Evolutionary conservation across 2,329 filamentous ascomycete species (phyloP), one percentile per base, ranked within the genome.

Genomic region (Aspergillus sp.): DNA sequence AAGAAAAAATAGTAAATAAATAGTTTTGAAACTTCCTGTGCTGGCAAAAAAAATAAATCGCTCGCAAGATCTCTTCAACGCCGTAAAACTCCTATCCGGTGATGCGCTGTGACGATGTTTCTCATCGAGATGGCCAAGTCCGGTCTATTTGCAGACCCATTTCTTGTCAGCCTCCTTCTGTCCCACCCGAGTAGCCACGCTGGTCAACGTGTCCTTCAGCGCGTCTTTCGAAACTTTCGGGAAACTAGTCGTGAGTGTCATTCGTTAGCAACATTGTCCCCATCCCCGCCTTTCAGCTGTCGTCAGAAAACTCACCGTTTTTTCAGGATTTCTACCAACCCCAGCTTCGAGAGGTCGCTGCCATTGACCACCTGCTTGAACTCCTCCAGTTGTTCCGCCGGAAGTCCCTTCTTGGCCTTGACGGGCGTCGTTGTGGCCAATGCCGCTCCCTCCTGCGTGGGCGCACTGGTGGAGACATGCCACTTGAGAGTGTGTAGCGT

Each of bases 281-380:
- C 10, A 24, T 9, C 22, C 11, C 18, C 11, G 18, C 45, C 45
- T 24, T 46, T 46, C 42, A 20, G 42, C 51, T 6, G 9, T n/a
- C 20, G 22, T 31, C 5, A 18, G 14, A 51, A 29, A 51, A 29
- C 79, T 60, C 74, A 85, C 79, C 86, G 82, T 70, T 89, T 88
- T 74, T 92, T 91, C 61, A 96, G 75, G 5, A 89, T 82, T 73
- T 94, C 91, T 9, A 91, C 81, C 66, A 95, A 77, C 7, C 90
- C 91, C 1, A 87, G 75, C 76, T 95, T 95, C 45, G 86, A 90
- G 52, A 92, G 79, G 75, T 90, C 84, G 63, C 85, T 89, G 18
- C 87, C 89, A 53, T 87, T 76, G n/a, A 96, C 82, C 1, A 85
- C 85, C 31, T 82, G 78, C 73, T 88, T 92, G 75, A 96, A 91